Evolutionary conservation across 2,329 filamentous ascomycete genomes (phyloP).

Genomic region (Amylocarpus encephaloides): DNA sequence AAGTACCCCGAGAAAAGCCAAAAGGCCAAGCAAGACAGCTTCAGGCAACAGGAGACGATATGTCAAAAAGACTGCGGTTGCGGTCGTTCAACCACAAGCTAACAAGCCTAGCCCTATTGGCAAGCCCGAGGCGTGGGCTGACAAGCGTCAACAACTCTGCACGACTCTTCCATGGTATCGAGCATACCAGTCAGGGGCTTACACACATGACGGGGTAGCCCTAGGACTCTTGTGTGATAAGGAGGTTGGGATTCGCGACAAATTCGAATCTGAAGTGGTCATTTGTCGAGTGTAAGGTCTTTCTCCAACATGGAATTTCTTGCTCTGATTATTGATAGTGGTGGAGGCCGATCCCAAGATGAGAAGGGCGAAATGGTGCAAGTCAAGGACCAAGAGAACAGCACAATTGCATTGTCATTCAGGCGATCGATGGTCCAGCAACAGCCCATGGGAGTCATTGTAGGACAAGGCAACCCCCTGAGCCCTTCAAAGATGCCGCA

Average conservation of each 20-base stretch:
- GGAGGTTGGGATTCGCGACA: constrained; percentile 47
- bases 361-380: constrained; percentile 40
- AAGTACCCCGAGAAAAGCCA: too few species aligned
- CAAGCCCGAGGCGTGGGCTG: constrained; percentile 49
- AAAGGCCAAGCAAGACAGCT: too few species aligned
- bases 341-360: constrained; percentile 46
- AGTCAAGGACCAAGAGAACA: constrained; percentile 39
- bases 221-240: constrained; percentile 54
- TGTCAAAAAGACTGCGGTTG: neutral
- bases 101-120: constrained; percentile 22
- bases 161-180: constrained; percentile 59
- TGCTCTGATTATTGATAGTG: constrained; percentile 34
- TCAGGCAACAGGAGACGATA: too few species aligned
- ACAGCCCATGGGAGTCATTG: constrained; percentile 49
- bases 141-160: constrained; percentile 52
- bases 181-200: constrained; percentile 52
- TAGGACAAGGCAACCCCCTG: constrained; percentile 45
- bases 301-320: neutral
- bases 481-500: constrained; percentile 46
- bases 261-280: constrained; percentile 54
- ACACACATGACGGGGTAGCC: constrained; percentile 44
- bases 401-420: constrained; percentile 35
- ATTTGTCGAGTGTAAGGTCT: constrained; percentile 53
- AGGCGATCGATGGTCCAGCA: constrained; percentile 40
- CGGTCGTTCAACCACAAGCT: neutral